Evolutionary conservation across 768 basidiomycete species (phyloP).

Genomic region (Xanthoconium purpureum): DNA sequence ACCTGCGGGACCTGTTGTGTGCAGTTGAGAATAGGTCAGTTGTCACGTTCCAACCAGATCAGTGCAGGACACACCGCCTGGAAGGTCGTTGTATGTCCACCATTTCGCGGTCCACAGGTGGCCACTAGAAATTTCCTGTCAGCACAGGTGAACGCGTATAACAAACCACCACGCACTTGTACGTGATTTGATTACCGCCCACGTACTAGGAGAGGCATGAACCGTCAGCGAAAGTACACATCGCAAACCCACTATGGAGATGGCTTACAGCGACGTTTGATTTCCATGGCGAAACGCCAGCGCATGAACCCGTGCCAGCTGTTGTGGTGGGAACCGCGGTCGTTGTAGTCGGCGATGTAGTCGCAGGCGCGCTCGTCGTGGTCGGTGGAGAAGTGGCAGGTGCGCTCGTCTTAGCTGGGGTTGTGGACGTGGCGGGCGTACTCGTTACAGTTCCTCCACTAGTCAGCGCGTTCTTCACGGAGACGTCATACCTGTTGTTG

Average conservation of each 20-base stretch:
- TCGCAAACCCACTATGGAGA: neutral
- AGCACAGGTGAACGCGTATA: neutral
- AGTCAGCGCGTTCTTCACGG: slow-evolving; percentile 54
- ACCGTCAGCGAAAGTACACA: neutral
- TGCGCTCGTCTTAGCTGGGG: neutral
- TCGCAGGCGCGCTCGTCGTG: slow-evolving; percentile 2
- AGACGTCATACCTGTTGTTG: slow-evolving; percentile 58
- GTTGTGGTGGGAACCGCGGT: slow-evolving; percentile 7
- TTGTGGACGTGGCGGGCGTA: slow-evolving; percentile 19
- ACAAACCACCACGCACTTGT: slow-evolving; percentile 32
- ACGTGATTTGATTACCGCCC: slow-evolving; percentile 44
- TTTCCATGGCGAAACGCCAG: slow-evolving; percentile 43
- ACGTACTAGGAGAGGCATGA: slow-evolving; percentile 34
- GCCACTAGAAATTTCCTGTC: slow-evolving; percentile 32
- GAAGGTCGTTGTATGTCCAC: slow-evolving; percentile 45
- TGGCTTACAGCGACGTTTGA: slow-evolving; percentile 37
- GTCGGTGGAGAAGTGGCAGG: slow-evolving; percentile 8
- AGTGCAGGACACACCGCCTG: slow-evolving; percentile 25
- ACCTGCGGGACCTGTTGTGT: slow-evolving; percentile 10
- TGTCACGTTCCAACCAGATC: neutral
- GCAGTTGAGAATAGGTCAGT: neutral
- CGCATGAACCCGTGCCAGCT: slow-evolving; percentile 33
- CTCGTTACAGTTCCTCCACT: slow-evolving; percentile 24
- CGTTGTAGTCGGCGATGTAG: slow-evolving; percentile 5
- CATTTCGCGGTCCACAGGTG: slow-evolving; percentile 49